Evolutionary conservation across 2,329 filamentous ascomycete species (phyloP).

Genomic region (Nemania sp.): DNA sequence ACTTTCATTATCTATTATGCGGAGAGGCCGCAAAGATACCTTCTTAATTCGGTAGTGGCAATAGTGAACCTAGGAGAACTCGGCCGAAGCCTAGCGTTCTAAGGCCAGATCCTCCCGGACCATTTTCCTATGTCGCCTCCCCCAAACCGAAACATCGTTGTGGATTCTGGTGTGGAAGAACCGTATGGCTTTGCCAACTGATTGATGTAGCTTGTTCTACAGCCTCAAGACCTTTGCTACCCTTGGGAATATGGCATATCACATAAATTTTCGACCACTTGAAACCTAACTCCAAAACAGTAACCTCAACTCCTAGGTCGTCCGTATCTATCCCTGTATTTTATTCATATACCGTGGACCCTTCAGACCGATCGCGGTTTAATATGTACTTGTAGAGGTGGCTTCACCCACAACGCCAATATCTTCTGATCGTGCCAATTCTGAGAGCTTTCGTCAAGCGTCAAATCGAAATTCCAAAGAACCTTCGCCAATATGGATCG

Average conservation of each 20-base stretch:
- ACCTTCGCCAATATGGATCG: constrained; percentile 34
- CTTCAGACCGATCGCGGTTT: constrained; percentile 9
- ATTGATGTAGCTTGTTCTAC: no score
- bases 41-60: no score
- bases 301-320: constrained; percentile 8
- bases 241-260: no score
- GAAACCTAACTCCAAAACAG: neutral
- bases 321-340: neutral
- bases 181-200: no score
- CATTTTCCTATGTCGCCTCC: no score
- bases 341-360: constrained; percentile 1
- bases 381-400: constrained; percentile 30
- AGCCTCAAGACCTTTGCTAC: no score
- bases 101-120: no score
- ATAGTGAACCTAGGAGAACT: no score
- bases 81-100: no score
- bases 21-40: constrained; percentile 28
- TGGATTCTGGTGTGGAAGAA: no score
- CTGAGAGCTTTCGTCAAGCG: constrained; percentile 27
- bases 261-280: neutral
- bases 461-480: constrained; percentile 35
- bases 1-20: neutral
- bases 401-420: constrained; percentile 34
- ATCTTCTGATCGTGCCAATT: constrained; percentile 34
- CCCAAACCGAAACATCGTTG: no score